Evolutionary conservation across 169 alveolate genomes (phyloP).

Genomic region (Eimeria praecox): DNA sequence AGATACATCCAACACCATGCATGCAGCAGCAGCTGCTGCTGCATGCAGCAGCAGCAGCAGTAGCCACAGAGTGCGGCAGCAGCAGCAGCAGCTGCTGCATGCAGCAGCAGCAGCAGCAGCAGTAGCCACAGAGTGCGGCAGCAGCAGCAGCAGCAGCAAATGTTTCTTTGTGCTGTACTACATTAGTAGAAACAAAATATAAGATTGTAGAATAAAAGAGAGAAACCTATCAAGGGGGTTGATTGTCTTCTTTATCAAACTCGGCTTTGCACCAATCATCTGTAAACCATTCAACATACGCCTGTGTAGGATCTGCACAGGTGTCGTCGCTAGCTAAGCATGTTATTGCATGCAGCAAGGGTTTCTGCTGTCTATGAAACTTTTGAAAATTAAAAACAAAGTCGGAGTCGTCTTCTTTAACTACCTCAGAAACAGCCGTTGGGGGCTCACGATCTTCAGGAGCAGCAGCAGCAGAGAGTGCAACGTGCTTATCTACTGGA

Average conservation of each 20-base stretch:
- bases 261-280: slow-evolving; percentile 53
- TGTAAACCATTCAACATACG: slow-evolving; percentile 54
- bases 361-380: slow-evolving; percentile 74
- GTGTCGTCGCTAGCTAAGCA: slow-evolving; percentile 35
- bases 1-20: too few species aligned
- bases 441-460: not conserved
- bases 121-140: too few species aligned
- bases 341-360: slow-evolving; percentile 44
- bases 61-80: too few species aligned
- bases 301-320: slow-evolving; percentile 52
- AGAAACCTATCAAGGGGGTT: not conserved
- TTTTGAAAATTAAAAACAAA: slow-evolving; percentile 47
- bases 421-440: not conserved
- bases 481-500: not conserved
- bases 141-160: too few species aligned
- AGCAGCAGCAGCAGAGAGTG: not conserved
- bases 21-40: too few species aligned
- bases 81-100: too few species aligned
- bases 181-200: too few species aligned
- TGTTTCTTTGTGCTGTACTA: too few species aligned
- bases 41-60: too few species aligned
- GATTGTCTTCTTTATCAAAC: slow-evolving; percentile 1
- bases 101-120: too few species aligned
- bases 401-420: not conserved
- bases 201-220: too few species aligned